Evolutionary conservation across 768 basidiomycete species (phyloP), one percentile per base, ranked within the genome.

Genomic region (Kwoniella europaea): DNA sequence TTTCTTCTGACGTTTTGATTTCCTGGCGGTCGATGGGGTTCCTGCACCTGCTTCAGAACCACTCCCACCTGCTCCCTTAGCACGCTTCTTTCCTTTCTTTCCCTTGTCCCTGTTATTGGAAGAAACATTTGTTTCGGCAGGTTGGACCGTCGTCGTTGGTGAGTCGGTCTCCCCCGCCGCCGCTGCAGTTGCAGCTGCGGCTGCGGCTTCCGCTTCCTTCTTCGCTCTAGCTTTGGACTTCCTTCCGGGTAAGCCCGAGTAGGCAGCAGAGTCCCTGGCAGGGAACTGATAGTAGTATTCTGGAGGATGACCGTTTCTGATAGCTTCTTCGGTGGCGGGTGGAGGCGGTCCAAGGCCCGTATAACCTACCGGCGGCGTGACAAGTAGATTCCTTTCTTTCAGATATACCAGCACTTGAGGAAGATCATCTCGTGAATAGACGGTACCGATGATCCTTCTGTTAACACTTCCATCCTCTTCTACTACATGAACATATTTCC

Each of bases 401-500:
- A 82, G 67, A 59, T 73, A 82, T 41, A 84, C 69, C 20, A 77
- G 63, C 5, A 76, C 68, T n/a, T 68, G 74, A 2, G 79, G 74
- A 13, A 79, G 56, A 52, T 76, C 77, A 4, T 77, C 79, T 50
- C 67, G 55, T 13, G 71, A 69, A 15, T 57, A 75, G 41, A 83
- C 63, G 15, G 72, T 58, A 10, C 75, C 75, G 3, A 74, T 67
- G 46, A 79, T 71, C 20, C 76, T 65, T 7, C 84, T 78, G 41
- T 79, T 83, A 50, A 74, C 60, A 42, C 68, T 75, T 9, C 85
- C 84, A 56, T 82, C 75, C 43, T 78, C 73, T 20, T 81, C 76
- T 6, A 83, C 74, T 0, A 83, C 79, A 55, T 82, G 79, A 59
- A 81, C 71, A 58, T 76, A 82, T 62, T 83, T 82, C 27, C 82